These are phyloP conservation scores for Wickerhamiella kurtzmanii DNA, from an alignment of 805 yeast genomes.

Conservation along the genomic window DNA sequence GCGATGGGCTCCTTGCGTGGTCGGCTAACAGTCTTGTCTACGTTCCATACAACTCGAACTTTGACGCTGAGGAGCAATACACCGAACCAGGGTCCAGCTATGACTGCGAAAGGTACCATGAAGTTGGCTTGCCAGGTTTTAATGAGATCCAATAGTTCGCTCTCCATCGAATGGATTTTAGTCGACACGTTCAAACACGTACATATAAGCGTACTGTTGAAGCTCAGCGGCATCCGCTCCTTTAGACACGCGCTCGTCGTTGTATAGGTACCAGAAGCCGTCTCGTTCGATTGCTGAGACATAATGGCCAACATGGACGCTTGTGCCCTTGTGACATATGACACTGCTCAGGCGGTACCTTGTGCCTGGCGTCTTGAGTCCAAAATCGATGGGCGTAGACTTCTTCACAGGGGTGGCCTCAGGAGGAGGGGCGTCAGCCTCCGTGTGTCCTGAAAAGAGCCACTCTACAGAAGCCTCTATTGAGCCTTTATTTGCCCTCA, in stretches of 20 bases:
- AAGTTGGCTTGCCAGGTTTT: too few species aligned
- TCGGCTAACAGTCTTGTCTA: not conserved
- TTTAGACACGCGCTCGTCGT: slow-evolving; percentile 74
- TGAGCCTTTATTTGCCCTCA: slow-evolving; percentile 44
- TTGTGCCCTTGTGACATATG: slow-evolving; percentile 78
- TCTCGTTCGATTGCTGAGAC: slow-evolving; percentile 55
- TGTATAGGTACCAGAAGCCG: slow-evolving; percentile 59
- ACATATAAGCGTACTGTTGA: slow-evolving; percentile 37
- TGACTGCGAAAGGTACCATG: too few species aligned
- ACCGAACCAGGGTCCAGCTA: too few species aligned
- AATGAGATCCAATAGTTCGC: too few species aligned
- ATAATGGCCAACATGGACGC: slow-evolving; percentile 87
- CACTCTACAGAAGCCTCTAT: slow-evolving; percentile 77
- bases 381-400: not conserved
- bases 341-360: slow-evolving; percentile 45
- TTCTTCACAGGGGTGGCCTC: slow-evolving; percentile 4
- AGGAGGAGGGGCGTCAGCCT: not conserved
- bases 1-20: not conserved
- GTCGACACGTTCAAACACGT: slow-evolving; percentile 26
- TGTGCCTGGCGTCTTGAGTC: slow-evolving; percentile 13
- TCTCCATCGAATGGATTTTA: too few species aligned
- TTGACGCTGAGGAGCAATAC: too few species aligned
- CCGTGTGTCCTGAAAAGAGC: slow-evolving; percentile 41
- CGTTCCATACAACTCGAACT: not conserved
- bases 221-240: slow-evolving; percentile 34